A percentile compares a stretch with the other conserved stretches of the same genome.
Conservation (phyloP, 371 early-diverging fungal genomes). For the Blastocladiella emersonii region DNA sequence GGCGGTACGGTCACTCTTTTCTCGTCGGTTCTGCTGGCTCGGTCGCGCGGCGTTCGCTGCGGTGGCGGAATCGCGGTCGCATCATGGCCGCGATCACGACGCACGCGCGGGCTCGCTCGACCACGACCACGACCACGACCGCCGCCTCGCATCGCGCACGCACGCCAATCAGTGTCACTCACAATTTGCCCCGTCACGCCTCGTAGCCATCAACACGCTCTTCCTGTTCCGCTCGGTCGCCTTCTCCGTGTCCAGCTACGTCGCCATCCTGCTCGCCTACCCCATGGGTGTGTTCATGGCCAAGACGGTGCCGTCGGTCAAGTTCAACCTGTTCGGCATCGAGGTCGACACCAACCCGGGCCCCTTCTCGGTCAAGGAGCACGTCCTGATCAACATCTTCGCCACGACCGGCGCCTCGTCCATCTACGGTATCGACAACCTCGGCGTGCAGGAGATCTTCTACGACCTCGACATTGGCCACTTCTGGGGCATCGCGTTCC, state of each 20-base stretch:
- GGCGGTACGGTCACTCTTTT: no score
- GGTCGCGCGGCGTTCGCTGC: no score
- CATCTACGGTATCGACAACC: conserved; percentile 35
- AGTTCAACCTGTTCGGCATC: conserved; percentile 21
- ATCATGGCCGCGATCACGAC: no score
- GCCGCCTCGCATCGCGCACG: no score
- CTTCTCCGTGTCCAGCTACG: conserved; percentile 13
- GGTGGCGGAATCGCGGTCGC: no score
- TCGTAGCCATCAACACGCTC: conserved; percentile 63
- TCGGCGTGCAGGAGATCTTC: conserved; percentile 47
- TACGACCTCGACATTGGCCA: conserved; percentile 45
- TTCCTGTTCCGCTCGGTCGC: conserved; percentile 52
- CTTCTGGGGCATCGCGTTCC: conserved; percentile 36
- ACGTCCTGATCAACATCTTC: conserved; percentile 18
- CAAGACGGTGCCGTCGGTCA: conserved; percentile 27
- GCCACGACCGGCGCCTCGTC: neutral
- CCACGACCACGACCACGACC: no score
- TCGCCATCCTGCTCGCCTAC: conserved; percentile 47
- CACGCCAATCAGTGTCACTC: no score
- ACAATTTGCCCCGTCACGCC: no score
- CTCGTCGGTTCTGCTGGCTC: no score
- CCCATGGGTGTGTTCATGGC: conserved; percentile 53
- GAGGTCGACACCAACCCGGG: conserved; percentile 32
- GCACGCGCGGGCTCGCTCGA: no score
- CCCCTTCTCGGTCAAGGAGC: conserved; percentile 28